Conservation (phyloP, 306 rosid genomes). For the Corylus avellana region DNA sequence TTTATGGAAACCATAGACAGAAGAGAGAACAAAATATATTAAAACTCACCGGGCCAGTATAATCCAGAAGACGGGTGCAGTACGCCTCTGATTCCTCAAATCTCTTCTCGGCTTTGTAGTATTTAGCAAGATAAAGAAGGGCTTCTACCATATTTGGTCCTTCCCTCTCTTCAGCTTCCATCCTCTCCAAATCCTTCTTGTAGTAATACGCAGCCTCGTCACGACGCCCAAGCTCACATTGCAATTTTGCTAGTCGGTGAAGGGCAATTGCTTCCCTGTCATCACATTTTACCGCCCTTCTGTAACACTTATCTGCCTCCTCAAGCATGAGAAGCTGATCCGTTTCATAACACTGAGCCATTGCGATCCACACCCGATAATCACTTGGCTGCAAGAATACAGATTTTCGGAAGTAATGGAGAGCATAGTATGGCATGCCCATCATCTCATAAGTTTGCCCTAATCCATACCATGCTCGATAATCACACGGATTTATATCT, state of each 20-base stretch:
- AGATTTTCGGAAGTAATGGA: conserved; percentile 87
- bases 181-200: conserved; percentile 91
- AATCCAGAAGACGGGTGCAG: conserved; percentile 96
- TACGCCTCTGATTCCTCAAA: conserved; percentile 92
- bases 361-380: conserved; percentile 95
- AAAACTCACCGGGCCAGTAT: conserved; percentile 85
- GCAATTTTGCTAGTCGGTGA: conserved; percentile 79
- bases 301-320: conserved; percentile 87
- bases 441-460: conserved; percentile 99
- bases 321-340: conserved; percentile 88
- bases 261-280: conserved; percentile 95
- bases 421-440: conserved; percentile 94
- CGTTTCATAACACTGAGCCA: conserved; percentile 89
- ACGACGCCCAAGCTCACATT: conserved; percentile 59
- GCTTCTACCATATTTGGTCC: conserved; percentile 97
- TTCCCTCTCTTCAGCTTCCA: conserved; percentile 96
- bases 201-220: conserved; percentile 94
- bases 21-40: not conserved
- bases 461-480: conserved; percentile 98
- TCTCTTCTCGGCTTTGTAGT: conserved; percentile 51
- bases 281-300: conserved; percentile 79
- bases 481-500: conserved; percentile 81
- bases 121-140: conserved; percentile 71
- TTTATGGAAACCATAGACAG: not conserved
- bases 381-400: conserved; percentile 92